phyloP scores from a whole-genome alignment of 208 protist species.

The Leishmania mexicana region DNA sequence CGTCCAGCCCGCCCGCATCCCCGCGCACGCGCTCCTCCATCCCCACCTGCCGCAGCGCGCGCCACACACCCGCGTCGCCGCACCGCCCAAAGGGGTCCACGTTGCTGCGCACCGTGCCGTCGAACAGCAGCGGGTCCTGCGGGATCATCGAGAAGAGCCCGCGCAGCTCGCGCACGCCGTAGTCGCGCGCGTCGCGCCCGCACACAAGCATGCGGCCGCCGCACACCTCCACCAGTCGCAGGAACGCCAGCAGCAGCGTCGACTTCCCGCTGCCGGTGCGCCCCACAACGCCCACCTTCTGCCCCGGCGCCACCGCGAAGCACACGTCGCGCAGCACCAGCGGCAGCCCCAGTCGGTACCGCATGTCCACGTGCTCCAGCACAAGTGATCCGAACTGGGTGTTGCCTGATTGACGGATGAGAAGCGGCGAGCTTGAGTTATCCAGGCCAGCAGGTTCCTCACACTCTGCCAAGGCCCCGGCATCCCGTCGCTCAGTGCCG shows the following conservation, averaged over 20 bases:
- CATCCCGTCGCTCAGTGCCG: neutral
- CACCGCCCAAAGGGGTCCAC: constrained; percentile 61
- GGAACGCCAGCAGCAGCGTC: constrained; percentile 12
- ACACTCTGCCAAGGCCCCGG: neutral
- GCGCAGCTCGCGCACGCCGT: constrained; percentile 52
- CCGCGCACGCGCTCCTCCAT: constrained; percentile 37
- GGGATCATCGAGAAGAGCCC: constrained; percentile 83
- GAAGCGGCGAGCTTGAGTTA: neutral
- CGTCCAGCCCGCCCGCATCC: constrained; percentile 37
- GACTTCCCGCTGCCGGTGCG: constrained; percentile 67
- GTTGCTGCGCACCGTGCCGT: constrained; percentile 79
- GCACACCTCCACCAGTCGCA: constrained; percentile 58
- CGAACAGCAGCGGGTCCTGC: constrained; percentile 84
- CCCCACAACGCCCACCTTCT: constrained; percentile 88
- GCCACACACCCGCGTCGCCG: constrained; percentile 49
- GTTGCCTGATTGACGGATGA: neutral
- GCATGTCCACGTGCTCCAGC: constrained; percentile 66
- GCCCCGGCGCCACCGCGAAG: constrained; percentile 47
- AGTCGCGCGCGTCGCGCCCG: constrained; percentile 35
- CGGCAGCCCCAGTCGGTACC: constrained; percentile 70
- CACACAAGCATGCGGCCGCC: constrained; percentile 53
- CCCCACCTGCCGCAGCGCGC: constrained; percentile 53
- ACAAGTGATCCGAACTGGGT: constrained; percentile 33
- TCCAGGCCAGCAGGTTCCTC: too few relatives aligned
- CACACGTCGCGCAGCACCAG: constrained; percentile 68